Conservation (phyloP, 305 asterid species). For the Lippia alba region DNA sequence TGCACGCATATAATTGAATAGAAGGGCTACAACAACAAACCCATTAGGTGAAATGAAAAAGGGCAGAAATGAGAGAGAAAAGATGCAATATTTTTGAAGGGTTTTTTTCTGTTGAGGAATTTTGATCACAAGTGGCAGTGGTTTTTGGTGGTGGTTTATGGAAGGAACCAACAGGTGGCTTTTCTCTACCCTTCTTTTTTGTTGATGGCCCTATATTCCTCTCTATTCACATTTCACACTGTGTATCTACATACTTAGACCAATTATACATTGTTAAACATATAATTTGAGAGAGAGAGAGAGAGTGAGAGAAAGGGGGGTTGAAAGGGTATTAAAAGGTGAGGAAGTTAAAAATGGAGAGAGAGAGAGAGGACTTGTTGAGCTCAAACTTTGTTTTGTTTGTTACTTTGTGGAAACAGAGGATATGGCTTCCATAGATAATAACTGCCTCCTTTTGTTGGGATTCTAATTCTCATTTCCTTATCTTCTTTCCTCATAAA, state of each 20-base stretch:
- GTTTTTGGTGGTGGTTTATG: constrained; percentile 52
- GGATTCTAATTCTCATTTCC: constrained; percentile 35
- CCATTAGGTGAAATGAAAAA: constrained; percentile 47
- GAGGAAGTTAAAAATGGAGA: constrained; percentile 36
- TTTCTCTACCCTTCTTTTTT: constrained; percentile 32
- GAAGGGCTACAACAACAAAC: constrained; percentile 36
- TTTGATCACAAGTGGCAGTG: constrained; percentile 63
- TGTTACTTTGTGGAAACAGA: constrained; percentile 38
- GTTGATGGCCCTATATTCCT: neutral
- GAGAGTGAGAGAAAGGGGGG: constrained; percentile 17
- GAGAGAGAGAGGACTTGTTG: constrained; percentile 16
- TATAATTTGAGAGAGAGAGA: neutral
- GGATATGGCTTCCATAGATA: constrained; percentile 53
- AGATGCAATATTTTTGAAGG: constrained; percentile 27
- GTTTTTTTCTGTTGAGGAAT: constrained; percentile 46
- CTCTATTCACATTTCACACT: neutral
- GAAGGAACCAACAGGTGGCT: constrained; percentile 54
- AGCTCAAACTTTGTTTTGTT: constrained; percentile 34
- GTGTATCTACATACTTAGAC: neutral
- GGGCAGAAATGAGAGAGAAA: constrained; percentile 42
- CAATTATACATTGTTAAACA: neutral
- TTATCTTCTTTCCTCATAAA: neutral
- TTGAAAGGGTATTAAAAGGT: constrained; percentile 38
- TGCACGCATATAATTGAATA: constrained; percentile 29
- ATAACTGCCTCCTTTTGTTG: constrained; percentile 49